phyloP scores from a whole-genome alignment of 495 filamentous ascomycete species.

The Tuber indicum region DNA sequence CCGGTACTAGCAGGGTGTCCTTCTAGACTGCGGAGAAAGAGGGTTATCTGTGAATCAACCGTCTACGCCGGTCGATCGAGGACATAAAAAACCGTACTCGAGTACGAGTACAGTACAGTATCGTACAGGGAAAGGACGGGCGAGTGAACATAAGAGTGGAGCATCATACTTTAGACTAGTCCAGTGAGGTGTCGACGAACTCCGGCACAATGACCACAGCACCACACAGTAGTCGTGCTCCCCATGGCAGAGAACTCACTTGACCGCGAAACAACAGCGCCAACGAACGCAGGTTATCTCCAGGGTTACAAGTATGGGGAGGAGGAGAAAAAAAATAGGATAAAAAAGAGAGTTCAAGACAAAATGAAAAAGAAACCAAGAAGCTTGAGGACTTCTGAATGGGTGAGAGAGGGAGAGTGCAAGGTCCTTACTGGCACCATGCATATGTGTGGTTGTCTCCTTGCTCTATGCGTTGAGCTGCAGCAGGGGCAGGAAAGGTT shows the following conservation, averaged over 20 bases:
- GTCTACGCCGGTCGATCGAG: neutral
- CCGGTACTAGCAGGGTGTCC: neutral
- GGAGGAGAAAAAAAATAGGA: neutral
- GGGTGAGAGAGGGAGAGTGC: neutral
- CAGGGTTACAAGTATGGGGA: neutral
- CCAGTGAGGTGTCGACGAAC: neutral
- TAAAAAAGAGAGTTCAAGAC: neutral
- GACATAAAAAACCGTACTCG: neutral
- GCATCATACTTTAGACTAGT: neutral
- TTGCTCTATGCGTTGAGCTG: conserved; percentile 1
- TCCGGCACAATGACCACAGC: neutral
- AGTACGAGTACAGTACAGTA: neutral
- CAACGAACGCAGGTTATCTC: neutral
- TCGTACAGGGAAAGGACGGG: neutral
- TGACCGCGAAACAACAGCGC: neutral
- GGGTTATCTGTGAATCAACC: neutral
- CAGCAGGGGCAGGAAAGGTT: conserved; percentile 1
- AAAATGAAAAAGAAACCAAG: neutral
- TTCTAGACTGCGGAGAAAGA: neutral
- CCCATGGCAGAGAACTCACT: neutral
- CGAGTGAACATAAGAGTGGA: neutral
- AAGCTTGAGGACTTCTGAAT: neutral
- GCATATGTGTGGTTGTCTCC: conserved; percentile 4
- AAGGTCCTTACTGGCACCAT: conserved; percentile 5
- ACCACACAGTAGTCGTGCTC: neutral